Conservation (phyloP, 768 basidiomycete genomes). For the Chiua virens region DNA sequence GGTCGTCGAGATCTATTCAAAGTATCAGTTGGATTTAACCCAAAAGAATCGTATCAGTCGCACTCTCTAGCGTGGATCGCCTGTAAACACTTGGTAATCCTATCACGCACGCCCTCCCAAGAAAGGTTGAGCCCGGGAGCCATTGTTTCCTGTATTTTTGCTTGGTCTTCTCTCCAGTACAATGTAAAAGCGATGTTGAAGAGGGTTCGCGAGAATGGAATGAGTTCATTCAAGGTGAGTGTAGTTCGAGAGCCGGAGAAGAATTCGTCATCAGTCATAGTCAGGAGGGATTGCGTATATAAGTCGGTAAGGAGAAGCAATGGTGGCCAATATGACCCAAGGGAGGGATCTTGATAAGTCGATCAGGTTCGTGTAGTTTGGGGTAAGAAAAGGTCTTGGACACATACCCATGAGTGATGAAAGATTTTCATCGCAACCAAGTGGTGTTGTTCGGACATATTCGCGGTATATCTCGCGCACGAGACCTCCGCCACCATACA, state of each 20-base stretch:
- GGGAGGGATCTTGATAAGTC: slow-evolving; percentile 39
- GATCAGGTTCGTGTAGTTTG: slow-evolving; percentile 7
- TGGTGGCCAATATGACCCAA: slow-evolving; percentile 57
- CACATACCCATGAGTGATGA: slow-evolving; percentile 41
- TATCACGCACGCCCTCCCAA: slow-evolving; percentile 73
- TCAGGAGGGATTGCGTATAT: slow-evolving; percentile 80
- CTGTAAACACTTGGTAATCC: slow-evolving; percentile 74
- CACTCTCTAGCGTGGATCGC: slow-evolving; percentile 90
- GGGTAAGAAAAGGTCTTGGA: neutral
- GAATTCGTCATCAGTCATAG: slow-evolving; percentile 97
- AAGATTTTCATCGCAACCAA: slow-evolving; percentile 58
- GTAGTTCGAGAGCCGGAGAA: slow-evolving; percentile 75
- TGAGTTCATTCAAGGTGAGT: slow-evolving; percentile 78
- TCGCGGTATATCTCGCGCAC: slow-evolving; percentile 75
- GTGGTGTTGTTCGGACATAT: slow-evolving; percentile 56
- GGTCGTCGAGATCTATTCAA: slow-evolving; percentile 69
- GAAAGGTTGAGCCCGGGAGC: slow-evolving; percentile 40
- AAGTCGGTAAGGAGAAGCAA: slow-evolving; percentile 78
- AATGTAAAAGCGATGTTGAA: slow-evolving; percentile 83
- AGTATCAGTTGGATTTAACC: slow-evolving; percentile 2
- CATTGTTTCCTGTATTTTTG: slow-evolving; percentile 39
- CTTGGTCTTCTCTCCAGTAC: slow-evolving; percentile 56
- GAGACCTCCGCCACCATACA: slow-evolving; percentile 56
- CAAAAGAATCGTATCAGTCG: slow-evolving; percentile 28
- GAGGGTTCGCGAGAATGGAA: slow-evolving; percentile 70